Base-by-base conservation (phyloP, 495 filamentous ascomycete genomes). In the Alectoria sarmentosa region DNA sequence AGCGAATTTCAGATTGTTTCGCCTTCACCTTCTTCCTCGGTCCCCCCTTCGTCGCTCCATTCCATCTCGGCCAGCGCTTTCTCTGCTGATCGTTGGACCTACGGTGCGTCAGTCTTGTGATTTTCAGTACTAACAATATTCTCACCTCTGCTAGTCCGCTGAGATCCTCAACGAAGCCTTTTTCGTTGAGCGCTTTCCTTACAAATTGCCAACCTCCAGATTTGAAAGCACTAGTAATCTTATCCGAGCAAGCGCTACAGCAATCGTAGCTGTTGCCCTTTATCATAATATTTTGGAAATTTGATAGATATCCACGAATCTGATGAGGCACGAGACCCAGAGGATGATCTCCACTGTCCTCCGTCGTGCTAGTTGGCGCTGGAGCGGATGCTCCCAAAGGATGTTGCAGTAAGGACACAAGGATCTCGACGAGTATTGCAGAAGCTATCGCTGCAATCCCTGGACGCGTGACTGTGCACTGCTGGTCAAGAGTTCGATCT, bases 401-500 rank as follows among this genome's bases (percentile, higher is more conserved):
- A 72, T 98, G 94, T 72, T 98, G 94, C 37, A 96, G 79, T 55
- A 97, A 73, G 58, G 90, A 95, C 15, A 92, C 86, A 32, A 98
- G 80, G 23, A 96, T 79, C 75, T 97, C 94, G 57, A 96, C 92
- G 19, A 97, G 80, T n/a, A 94, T 81, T 37, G 91, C 91, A 21
- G 92, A 96, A 23, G 94, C 94, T 66, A 96, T 92, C 14, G 90
- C 85, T 59, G 94, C 92, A 46, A 96, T 85, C 11, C 93, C 94
- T 21, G 94, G 94, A 11, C 94, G 86, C 36, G 94, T 98, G 38
- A 98, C 94, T 0, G 94, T 98, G 76, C 94, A 98, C 77, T 98
- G 94, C 72, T 98, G 94, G 71, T 98, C 94, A 6, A 98, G 85
- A 1, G 94, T 98, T 71, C 90, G 88, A 70, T 96, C 90, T 70